Conservation (phyloP, 2,329 filamentous ascomycete species). For the Trichocomaceae sp. region DNA sequence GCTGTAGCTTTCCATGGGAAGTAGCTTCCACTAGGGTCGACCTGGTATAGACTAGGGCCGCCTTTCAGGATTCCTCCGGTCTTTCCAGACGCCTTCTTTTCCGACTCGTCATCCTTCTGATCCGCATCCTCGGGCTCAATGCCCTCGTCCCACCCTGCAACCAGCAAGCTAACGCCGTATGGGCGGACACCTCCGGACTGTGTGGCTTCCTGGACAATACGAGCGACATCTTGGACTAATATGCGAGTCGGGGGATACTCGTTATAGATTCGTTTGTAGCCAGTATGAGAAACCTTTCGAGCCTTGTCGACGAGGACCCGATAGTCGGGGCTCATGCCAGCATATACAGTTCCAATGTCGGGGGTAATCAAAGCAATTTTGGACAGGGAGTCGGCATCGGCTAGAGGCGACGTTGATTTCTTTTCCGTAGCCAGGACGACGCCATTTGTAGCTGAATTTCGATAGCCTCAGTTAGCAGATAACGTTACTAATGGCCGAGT, state of each 20-base stretch:
- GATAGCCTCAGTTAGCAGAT: background rate
- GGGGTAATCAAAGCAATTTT: conserved; percentile 98
- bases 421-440: conserved; percentile 99
- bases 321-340: conserved; percentile 98
- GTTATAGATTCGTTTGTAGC: conserved; percentile 99
- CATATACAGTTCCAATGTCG: conserved; percentile 99
- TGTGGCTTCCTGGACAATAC: conserved; percentile 97
- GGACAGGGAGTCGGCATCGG: conserved; percentile 87
- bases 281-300: conserved; percentile 94
- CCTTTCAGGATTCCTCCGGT: conserved; percentile 94
- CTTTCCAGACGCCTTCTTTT: conserved; percentile 70
- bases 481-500: background rate
- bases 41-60: conserved; percentile 95
- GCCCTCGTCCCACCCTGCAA: conserved; percentile 97
- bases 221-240: conserved; percentile 95
- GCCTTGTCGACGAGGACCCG: conserved; percentile 95
- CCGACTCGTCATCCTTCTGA: conserved; percentile 48
- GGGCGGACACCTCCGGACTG: conserved; percentile 95
- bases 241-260: conserved; percentile 99
- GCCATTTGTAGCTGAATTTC: conserved; percentile 78
- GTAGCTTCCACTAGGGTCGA: conserved; percentile 97
- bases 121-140: conserved; percentile 76
- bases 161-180: conserved; percentile 90
- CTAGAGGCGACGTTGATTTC: conserved; percentile 96
- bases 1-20: conserved; percentile 99